Base-by-base conservation (phyloP, 2,329 filamentous ascomycete species). In the Penicillium sp. region DNA sequence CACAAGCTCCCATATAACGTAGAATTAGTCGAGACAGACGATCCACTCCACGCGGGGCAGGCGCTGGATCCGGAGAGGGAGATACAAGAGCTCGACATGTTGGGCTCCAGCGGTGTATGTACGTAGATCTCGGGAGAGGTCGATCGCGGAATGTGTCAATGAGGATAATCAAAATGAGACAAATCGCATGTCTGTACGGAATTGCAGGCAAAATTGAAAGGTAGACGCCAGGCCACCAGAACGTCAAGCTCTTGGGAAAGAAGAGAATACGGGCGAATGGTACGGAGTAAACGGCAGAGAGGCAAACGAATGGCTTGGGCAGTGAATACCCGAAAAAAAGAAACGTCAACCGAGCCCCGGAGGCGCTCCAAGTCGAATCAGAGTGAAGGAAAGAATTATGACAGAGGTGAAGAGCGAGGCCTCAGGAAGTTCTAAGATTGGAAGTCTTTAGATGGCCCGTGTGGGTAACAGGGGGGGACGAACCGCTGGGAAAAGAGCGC, bases 41-140 rank as follows among this genome's bases (percentile, higher is more conserved):
- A 85, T 39, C 81, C 79, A 70, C 83, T 81, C 71, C 92, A 95
- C 2, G 90, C 88, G 44, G 87, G 80, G 73, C 91, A 95, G 51
- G 81, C 75, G 5, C 80, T 86, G 31, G 91, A 93, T 57, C 82
- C 86, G 53, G 83, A 75, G 34, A 95, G 81, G 27, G 90, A 86
- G 64, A 94, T 83, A 71, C 91, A 80, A 70, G 75, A 68, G 57
- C 48, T 61, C 24, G 71, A 60, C 74, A 76, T 76, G 47, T 57
- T 60, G 62, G 58, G 67, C 61, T 34, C 70, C 69, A 39, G 34
- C 66, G 47, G 47, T 46, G 36, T 49, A 39, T 34, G 34, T 31
- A 44, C 31, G 18, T 21, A 40, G 40, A 39, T 10, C 24, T 39
- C 32, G 27, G 47, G 40, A 40, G 47, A 43, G 40, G 38, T 31